Conservation (phyloP, 208 protist species). For the Trichomonas vaginalis region DNA sequence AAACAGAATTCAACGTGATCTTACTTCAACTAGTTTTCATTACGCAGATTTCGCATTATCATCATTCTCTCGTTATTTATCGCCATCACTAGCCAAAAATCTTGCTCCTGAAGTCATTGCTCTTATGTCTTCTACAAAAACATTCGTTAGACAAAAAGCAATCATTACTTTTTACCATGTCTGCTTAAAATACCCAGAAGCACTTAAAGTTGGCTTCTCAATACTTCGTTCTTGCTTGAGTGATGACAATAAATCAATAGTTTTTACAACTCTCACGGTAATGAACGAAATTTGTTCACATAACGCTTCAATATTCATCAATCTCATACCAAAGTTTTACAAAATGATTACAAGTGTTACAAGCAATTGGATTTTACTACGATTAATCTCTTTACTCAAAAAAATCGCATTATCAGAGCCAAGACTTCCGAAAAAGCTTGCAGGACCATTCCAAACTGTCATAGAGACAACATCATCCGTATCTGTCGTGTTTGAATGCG, state of each 20-base stretch:
- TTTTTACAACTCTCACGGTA: background rate
- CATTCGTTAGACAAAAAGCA: background rate
- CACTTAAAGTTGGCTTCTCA: background rate
- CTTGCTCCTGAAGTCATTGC: background rate
- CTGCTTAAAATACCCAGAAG: background rate
- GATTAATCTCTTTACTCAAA: background rate
- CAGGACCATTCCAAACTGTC: background rate
- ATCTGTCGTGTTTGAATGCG: background rate
- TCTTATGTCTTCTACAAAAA: background rate
- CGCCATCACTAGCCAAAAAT: background rate
- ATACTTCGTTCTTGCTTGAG: background rate
- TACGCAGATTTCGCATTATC: background rate
- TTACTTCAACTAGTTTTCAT: background rate
- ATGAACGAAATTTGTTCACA: background rate
- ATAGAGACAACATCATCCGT: background rate
- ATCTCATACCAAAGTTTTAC: background rate
- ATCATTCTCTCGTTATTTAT: background rate
- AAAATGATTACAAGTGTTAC: background rate
- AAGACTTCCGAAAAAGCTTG: background rate
- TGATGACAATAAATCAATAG: background rate
- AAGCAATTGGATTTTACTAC: background rate
- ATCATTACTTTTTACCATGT: background rate
- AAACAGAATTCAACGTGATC: background rate
- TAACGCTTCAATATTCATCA: background rate
- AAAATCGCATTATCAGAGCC: background rate